phyloP scores from a whole-genome alignment of 352 stramenopile genomes.

The Globisporangium alternatum region DNA sequence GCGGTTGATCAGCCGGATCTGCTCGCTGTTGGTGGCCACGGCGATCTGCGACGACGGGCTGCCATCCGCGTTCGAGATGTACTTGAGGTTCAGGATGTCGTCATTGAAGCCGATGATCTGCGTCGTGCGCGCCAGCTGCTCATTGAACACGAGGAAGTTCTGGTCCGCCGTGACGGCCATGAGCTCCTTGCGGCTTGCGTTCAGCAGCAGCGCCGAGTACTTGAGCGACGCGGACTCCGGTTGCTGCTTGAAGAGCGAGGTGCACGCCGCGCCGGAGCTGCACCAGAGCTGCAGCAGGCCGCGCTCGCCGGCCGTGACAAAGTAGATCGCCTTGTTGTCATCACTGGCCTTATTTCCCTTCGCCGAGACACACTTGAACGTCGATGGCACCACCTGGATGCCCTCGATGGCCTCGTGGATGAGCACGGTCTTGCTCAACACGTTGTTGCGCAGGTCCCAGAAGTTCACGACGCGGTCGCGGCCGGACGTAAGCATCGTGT shows the following conservation, averaged over 20 bases:
- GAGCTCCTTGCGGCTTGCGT: slow-evolving; percentile 53
- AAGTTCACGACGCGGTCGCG: slow-evolving; percentile 93
- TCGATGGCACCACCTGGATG: slow-evolving; percentile 82
- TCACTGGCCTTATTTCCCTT: slow-evolving; percentile 19
- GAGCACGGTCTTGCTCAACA: slow-evolving; percentile 91
- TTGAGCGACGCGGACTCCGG: slow-evolving; percentile 44
- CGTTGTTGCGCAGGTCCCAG: slow-evolving; percentile 79
- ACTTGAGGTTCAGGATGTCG: slow-evolving; percentile 97
- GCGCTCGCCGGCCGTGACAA: slow-evolving; percentile 93
- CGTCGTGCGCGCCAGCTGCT: slow-evolving; percentile 56
- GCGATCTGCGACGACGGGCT: slow-evolving; percentile 74
- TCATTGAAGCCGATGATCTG: slow-evolving; percentile 95
- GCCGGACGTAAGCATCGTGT: slow-evolving; percentile 86
- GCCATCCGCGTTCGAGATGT: slow-evolving; percentile 77
- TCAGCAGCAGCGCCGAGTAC: slow-evolving; percentile 59
- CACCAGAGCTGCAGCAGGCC: slow-evolving; percentile 85
- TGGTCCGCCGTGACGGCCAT: slow-evolving; percentile 81
- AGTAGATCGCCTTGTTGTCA: slow-evolving; percentile 74
- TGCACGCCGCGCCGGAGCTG: slow-evolving; percentile 30
- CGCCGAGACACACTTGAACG: slow-evolving; percentile 45
- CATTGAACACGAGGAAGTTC: slow-evolving; percentile 85
- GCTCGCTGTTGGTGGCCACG: slow-evolving; percentile 95
- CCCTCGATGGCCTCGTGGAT: slow-evolving; percentile 95
- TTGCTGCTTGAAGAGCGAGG: slow-evolving; percentile 45
- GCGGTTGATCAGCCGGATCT: slow-evolving; percentile 94